Evolutionary conservation across 768 basidiomycete genomes (phyloP), one percentile per base, ranked within the genome.

Genomic region (Cystobasidiopsis lactophilus): DNA sequence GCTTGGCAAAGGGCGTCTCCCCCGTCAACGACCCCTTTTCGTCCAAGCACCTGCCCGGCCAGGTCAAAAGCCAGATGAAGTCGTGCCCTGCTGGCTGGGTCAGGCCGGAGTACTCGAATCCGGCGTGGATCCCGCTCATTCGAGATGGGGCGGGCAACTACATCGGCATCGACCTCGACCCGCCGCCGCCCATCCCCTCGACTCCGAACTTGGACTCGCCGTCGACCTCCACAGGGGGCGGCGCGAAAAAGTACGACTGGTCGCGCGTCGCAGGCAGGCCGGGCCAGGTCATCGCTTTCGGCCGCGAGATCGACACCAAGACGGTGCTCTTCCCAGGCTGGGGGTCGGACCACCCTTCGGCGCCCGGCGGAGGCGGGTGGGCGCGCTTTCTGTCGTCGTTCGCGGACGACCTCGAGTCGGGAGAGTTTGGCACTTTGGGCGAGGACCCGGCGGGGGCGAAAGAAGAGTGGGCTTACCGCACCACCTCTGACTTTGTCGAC

Each of bases 281-380:
- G 51, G 93, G 93, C 5, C 93, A 98, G 65, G 91, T 95, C 44
- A 93, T 98, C 53, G 79, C 95, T 46, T 98, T 96, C 65, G 93
- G 93, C n/a, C 76, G 93, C 48, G 93, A 96, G 64, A 95, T 96
- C 66, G 93, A 98, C 67, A 82, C 85, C 11, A 98, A 98, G 65
- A 84, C 93, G 35, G 89, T 96, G 39, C 71, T 96, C 43, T 95
- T 81, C 78, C 73, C 75, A 49, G 93, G 93, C 7, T 56, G 55
- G 55, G 55, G 47, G 10, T 45, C 38, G n/a, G 52, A 41, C 18
- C 39, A 52, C 29, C 52, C 45, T 33, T 27, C 23, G 21, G 86
- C 95, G 53, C 86, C 88, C 7, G 73, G 75, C 16, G n/a, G n/a
- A n/a, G 78, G 75, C 10, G 93, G 91, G 3, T 98, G 93, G 91